These are phyloP conservation scores for Wickerhamomyces kurtzmanii DNA, from an alignment of 805 yeast species.

Conservation along the genomic window DNA sequence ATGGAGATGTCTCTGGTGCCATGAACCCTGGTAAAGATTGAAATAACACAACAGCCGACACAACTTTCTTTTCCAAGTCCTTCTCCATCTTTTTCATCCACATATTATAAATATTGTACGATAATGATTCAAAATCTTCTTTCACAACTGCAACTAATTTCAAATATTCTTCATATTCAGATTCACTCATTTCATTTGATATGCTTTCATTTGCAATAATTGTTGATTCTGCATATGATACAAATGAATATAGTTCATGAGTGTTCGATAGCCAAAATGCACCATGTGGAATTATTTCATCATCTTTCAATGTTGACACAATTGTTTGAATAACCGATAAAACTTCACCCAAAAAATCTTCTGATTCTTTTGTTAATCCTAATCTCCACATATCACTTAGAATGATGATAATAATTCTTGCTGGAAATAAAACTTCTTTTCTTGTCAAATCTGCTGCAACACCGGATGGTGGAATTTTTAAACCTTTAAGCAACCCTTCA, in stretches of 20 bases:
- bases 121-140: constrained; percentile 88
- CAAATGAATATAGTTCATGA: constrained; percentile 91
- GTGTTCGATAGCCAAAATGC: constrained; percentile 97
- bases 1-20: constrained; percentile 73
- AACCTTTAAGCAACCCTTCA: constrained; percentile 74
- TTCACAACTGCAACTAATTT: constrained; percentile 83
- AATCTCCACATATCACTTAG: constrained; percentile 97
- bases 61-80: constrained; percentile 80
- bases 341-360: constrained; percentile 82
- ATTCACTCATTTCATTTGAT: constrained; percentile 77
- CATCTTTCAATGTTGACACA: constrained; percentile 73
- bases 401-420: constrained; percentile 85
- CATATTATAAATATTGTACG: constrained; percentile 89
- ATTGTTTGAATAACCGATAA: constrained; percentile 78
- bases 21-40: constrained; percentile 95
- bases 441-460: constrained; percentile 75
- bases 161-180: constrained; percentile 84
- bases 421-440: constrained; percentile 92
- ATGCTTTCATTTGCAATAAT: constrained; percentile 76
- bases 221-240: constrained; percentile 88
- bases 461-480: constrained; percentile 79
- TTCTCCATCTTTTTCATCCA: constrained; percentile 96
- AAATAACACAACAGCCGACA: constrained; percentile 90
- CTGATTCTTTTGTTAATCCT: constrained; percentile 87
- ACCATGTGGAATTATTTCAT: constrained; percentile 81